Evolutionary conservation across 768 basidiomycete species (phyloP), one percentile per base, ranked within the genome.

Genomic region (Hysterangium stoloniferum): DNA sequence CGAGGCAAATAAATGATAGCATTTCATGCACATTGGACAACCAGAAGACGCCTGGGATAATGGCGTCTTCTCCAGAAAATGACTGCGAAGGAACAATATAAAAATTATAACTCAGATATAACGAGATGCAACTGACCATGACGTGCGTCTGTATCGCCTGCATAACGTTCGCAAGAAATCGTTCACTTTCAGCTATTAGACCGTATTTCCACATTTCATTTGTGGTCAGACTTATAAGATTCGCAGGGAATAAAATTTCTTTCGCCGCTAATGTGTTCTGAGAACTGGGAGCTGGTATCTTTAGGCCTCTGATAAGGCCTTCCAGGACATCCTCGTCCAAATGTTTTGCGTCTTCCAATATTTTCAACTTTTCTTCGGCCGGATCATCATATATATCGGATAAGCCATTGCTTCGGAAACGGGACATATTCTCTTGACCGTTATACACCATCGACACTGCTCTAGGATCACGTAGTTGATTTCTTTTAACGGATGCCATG

Each of bases 161-260:
- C 95, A 98, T 98, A 50, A 98, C 89, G 64, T 95, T 98, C 31
- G 96, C 96, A 52, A 99, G 72, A 79, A 99, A 98, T 42, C 94
- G 77, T 67, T 98, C 96, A 69, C 92, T 95, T 68, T 99, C 96
- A 13, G 82, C 76, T 57, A 98, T 97, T 57, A 99, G 79, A 43
- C 94, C 92, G 61, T 95, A 93, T 68, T 96, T 97, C 96, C 96
- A 98, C 96, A 99, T 99, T 68, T 98, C 96, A 66, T 99, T 99
- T n/a, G 93, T 95, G 57, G 96, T 84, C 41, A 98, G 71, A 63
- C 88, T 91, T 68, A 99, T 98, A 53, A 99, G 79, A 66, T 98
- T 97, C 22, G 96, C 94, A 9, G 96, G 96, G 83, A 99, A 99
- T 35, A 99, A 75, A 48, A 99, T 93, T 66, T 99, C 96, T 68